These are phyloP conservation scores for Kwoniella europaea DNA, from an alignment of 768 basidiomycete genomes.

Conservation along the genomic window DNA sequence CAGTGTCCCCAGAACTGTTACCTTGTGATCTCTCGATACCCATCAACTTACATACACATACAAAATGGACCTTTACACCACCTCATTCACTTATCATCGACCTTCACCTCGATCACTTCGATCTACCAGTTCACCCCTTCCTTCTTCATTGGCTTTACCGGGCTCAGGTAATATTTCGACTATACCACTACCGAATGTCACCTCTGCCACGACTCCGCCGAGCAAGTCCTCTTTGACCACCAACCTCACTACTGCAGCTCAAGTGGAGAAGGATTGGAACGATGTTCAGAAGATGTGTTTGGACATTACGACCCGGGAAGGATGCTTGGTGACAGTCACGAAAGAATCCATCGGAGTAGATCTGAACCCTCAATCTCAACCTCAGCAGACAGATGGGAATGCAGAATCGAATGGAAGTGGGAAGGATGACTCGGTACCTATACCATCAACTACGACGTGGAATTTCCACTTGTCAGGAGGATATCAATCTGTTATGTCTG, in stretches of 20 bases:
- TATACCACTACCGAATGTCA: conserved; percentile 36
- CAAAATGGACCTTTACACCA: conserved; percentile 90
- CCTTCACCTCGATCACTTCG: conserved; percentile 64
- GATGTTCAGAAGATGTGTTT: conserved; percentile 78
- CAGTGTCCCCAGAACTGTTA: not conserved
- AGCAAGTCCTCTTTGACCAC: conserved; percentile 22
- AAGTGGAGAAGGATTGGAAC: conserved; percentile 67
- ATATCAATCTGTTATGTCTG: conserved; percentile 89
- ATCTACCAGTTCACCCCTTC: conserved; percentile 38
- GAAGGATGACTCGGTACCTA: conserved; percentile 19
- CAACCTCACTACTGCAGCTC: conserved; percentile 20
- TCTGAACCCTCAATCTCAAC: conserved; percentile 1
- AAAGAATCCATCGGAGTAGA: conserved; percentile 56
- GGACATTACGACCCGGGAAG: conserved; percentile 78
- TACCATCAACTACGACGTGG: conserved; percentile 59
- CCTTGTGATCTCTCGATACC: conserved; percentile 2
- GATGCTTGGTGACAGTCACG: conserved; percentile 80
- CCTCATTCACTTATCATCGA: conserved; percentile 90
- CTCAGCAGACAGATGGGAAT: not conserved
- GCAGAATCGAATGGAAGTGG: conserved; percentile 17
- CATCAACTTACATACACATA: not conserved
- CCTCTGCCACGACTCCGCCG: conserved; percentile 26
- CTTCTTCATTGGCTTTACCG: conserved; percentile 24
- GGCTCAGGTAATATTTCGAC: conserved; percentile 24
- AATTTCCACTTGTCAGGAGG: conserved; percentile 89